Percentiles rank a stretch among this genome's conserved stretches.
These are phyloP conservation scores for Tolypocladium capitatum DNA, from an alignment of 2,329 filamentous ascomycete genomes.

Conservation along the genomic window DNA sequence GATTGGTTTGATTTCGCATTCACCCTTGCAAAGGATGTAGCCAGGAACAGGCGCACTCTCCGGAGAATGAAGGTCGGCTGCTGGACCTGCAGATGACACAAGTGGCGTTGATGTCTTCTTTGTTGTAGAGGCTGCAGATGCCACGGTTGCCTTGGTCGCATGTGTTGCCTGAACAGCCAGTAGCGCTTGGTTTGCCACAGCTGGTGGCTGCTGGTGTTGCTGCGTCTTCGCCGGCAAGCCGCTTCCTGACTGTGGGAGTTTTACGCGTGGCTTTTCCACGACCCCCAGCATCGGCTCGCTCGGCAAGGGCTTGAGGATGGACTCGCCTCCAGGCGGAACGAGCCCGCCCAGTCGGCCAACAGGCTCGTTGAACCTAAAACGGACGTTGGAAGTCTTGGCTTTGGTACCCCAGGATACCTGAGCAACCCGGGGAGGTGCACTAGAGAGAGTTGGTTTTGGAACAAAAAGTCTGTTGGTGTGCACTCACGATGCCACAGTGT, in stretches of 20 bases:
- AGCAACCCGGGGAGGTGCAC: slow-evolving; percentile 5
- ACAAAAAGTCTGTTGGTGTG: background rate
- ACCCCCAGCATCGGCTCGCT: background rate
- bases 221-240: no score
- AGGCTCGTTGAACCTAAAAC: background rate
- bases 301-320: background rate
- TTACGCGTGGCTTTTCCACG: background rate
- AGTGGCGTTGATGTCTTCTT: no score
- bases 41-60: background rate
- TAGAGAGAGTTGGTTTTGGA: background rate
- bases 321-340: background rate
- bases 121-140: no score
- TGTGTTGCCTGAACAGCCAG: no score
- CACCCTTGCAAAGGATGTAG: slow-evolving; percentile 6
- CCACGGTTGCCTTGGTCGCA: no score
- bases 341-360: slow-evolving; percentile 1
- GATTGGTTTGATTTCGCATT: slow-evolving; percentile 7
- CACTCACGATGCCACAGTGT: background rate
- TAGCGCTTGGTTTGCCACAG: no score
- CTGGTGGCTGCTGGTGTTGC: no score
- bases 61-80: background rate
- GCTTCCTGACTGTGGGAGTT: no score
- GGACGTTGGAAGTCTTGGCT: background rate
- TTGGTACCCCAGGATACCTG: no score
- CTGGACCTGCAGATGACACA: no score